A percentile compares a stretch with the other conserved stretches of the same genome.
These are phyloP conservation scores for Moesziomyces sp. DNA, from an alignment of 1,284 basidiomycete genomes.

Conservation along the genomic window DNA sequence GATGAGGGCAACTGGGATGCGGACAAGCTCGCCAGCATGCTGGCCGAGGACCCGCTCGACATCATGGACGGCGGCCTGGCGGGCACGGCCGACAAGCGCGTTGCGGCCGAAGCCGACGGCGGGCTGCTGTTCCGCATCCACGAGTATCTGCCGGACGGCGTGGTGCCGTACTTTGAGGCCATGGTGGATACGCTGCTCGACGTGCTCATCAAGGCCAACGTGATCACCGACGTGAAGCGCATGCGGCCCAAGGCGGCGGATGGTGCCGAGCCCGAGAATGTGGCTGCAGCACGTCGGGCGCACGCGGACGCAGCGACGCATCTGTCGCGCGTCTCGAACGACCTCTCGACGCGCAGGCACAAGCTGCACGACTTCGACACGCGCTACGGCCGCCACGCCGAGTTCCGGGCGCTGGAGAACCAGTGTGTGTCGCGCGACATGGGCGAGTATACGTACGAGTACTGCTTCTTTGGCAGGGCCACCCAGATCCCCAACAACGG, in stretches of 20 bases:
- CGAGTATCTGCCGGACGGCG: conserved; percentile 85
- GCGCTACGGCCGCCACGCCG: conserved; percentile 82
- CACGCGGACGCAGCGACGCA: conserved; percentile 66
- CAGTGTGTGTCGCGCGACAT: conserved; percentile 81
- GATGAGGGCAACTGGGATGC: conserved; percentile 67
- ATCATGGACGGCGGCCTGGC: conserved; percentile 66
- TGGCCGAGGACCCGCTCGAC: conserved; percentile 69
- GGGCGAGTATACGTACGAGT: conserved; percentile 96
- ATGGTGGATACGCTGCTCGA: conserved; percentile 76
- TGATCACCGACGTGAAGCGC: conserved; percentile 69
- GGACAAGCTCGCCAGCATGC: conserved; percentile 75
- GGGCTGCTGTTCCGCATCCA: conserved; percentile 76
- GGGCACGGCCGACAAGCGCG: conserved; percentile 17
- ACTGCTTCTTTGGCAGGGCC: conserved; percentile 91
- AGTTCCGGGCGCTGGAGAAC: conserved; percentile 94
- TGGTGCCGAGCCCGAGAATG: conserved; percentile 51
- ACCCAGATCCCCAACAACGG: conserved; percentile 89
- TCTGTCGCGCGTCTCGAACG: conserved; percentile 71
- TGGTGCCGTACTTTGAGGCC: conserved; percentile 80
- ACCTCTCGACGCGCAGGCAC: conserved; percentile 70
- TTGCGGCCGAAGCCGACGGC: conserved; percentile 20
- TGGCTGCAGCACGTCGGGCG: conserved; percentile 72
- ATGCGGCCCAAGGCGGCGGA: conserved; percentile 23
- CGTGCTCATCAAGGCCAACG: conserved; percentile 77
- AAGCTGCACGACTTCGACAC: conserved; percentile 73